phyloP scores from a whole-genome alignment of 441 rosid genomes.

The Erodium moschatum region DNA sequence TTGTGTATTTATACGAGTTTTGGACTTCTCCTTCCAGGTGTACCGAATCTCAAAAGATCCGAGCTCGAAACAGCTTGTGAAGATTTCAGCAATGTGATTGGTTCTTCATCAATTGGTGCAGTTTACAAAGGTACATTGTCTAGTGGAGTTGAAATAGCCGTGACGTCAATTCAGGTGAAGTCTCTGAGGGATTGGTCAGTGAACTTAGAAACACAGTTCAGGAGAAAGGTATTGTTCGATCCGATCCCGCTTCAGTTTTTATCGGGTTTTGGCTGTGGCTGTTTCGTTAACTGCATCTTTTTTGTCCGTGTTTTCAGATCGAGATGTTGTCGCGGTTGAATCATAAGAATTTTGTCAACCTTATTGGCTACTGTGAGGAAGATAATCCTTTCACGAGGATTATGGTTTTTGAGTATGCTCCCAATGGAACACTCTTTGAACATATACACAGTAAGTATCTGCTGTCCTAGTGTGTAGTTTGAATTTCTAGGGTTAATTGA shows the following conservation, averaged over 20 bases:
- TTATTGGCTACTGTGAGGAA: conserved; percentile 56
- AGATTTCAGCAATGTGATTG: conserved; percentile 61
- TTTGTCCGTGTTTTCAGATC: conserved; percentile 29
- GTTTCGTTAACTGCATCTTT: conserved; percentile 12
- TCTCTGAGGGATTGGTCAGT: conserved; percentile 49
- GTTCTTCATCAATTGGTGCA: conserved; percentile 43
- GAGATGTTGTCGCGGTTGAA: conserved; percentile 48
- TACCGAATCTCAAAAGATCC: conserved; percentile 48
- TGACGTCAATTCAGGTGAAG: conserved; percentile 34
- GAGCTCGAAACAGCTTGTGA: conserved; percentile 66
- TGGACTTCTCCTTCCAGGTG: conserved; percentile 34
- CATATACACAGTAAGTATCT: conserved; percentile 54
- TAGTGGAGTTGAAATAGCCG: conserved; percentile 56
- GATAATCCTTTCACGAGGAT: conserved; percentile 56
- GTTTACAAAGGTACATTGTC: conserved; percentile 64
- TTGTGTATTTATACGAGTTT: conserved; percentile 13
- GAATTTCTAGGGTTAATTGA: too few species aligned
- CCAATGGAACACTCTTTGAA: conserved; percentile 60
- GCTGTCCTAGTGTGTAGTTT: not conserved
- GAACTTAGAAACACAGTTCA: conserved; percentile 43
- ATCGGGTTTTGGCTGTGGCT: not conserved
- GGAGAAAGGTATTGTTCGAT: conserved; percentile 37
- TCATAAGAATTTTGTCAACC: conserved; percentile 52
- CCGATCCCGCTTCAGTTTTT: not conserved
- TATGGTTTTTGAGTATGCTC: conserved; percentile 68